Percentiles rank a stretch among this genome's conserved stretches.
Evolutionary conservation across 257 asterid genomes (phyloP).

Genomic region (Ilex aquifolium): DNA sequence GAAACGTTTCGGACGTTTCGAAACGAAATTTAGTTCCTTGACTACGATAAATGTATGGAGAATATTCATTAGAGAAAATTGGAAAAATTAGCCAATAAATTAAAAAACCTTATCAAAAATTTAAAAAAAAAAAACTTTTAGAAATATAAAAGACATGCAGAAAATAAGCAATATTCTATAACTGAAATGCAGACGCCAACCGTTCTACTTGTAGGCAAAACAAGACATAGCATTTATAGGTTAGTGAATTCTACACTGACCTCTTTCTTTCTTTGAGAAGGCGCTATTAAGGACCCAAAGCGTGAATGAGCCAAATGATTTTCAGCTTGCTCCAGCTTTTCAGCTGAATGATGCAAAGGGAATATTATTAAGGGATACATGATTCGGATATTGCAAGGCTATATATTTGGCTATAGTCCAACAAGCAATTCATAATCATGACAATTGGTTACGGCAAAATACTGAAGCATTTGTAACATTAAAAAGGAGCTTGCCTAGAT

Average conservation of each 20-base stretch:
- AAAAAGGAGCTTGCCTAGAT: conserved; percentile 55
- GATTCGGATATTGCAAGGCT: conserved; percentile 6
- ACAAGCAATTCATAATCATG: conserved; percentile 4
- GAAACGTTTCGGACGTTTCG: too few relatives aligned
- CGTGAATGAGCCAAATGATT: conserved; percentile 86
- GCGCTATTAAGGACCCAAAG: conserved; percentile 61
- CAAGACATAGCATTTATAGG: too few relatives aligned
- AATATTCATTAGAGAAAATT: too few relatives aligned
- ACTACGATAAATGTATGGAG: too few relatives aligned
- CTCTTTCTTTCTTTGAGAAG: conserved; percentile 88
- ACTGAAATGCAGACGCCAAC: neutral
- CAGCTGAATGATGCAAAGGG: conserved; percentile 51
- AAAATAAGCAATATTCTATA: neutral
- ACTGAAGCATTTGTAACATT: neutral
- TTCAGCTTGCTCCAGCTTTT: conserved; percentile 97
- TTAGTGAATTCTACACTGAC: conserved; percentile 22
- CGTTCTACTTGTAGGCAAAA: too few relatives aligned
- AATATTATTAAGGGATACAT: conserved; percentile 4
- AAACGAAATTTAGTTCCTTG: too few relatives aligned
- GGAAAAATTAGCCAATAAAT: too few relatives aligned
- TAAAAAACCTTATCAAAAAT: neutral
- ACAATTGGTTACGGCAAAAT: conserved; percentile 6
- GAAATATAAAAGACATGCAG: neutral
- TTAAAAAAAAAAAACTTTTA: neutral
- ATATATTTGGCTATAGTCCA: conserved; percentile 6